Conservation (phyloP, 2,329 filamentous ascomycete genomes). For the Aspergillus sp. region DNA sequence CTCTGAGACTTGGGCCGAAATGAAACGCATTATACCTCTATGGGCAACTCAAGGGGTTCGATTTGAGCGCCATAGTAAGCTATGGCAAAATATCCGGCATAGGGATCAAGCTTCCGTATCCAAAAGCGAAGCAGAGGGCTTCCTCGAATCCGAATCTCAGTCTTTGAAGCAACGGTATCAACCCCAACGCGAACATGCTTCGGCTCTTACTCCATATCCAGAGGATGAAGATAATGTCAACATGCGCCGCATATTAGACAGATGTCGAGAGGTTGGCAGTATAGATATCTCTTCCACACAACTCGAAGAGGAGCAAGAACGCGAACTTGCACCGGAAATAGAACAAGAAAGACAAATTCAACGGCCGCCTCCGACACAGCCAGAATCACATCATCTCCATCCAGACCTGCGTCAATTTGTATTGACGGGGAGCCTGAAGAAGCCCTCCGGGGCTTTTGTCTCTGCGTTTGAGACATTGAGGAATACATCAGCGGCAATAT, state of each 20-base stretch:
- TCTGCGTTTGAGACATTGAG: constrained; percentile 49
- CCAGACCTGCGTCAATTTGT: constrained; percentile 45
- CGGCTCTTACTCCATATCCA: constrained; percentile 1
- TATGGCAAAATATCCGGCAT: too few relatives aligned
- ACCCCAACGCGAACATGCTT: constrained; percentile 24
- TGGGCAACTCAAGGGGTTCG: too few relatives aligned
- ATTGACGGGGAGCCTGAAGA: constrained; percentile 31
- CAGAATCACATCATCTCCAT: constrained; percentile 47
- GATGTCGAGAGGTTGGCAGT: constrained; percentile 39
- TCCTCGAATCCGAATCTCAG: constrained; percentile 58
- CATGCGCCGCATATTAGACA: constrained; percentile 21
- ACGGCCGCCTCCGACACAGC: constrained; percentile 41
- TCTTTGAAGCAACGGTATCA: constrained; percentile 55
- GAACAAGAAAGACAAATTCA: constrained; percentile 60
- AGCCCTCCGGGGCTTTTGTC: constrained; percentile 34
- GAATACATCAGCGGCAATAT: constrained; percentile 40
- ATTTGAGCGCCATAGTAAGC: too few relatives aligned
- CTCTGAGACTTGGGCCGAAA: constrained; percentile 50
- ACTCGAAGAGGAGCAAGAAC: constrained; percentile 65
- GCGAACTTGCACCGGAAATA: constrained; percentile 64
- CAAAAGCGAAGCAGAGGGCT: constrained; percentile 34
- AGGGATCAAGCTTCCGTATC: constrained; percentile 24
- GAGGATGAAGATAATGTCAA: constrained; percentile 29
- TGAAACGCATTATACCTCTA: too few relatives aligned
- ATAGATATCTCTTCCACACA: constrained; percentile 33